Evolutionary conservation across 352 stramenopile species (phyloP).

Genomic region (Phytophthora lateralis): DNA sequence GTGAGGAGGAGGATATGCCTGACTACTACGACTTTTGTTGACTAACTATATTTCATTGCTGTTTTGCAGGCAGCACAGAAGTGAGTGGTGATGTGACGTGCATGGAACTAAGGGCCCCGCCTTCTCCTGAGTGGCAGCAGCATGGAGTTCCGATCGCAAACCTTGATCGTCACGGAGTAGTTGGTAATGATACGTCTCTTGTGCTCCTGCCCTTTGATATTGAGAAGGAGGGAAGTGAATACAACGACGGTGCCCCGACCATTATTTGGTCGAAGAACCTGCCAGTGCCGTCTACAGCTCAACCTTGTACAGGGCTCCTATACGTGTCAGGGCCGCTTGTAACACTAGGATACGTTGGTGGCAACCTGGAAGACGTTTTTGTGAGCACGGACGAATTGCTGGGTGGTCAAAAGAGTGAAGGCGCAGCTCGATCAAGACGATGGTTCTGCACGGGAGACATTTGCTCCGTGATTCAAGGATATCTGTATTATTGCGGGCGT

Average conservation of each 20-base stretch:
- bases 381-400: background rate
- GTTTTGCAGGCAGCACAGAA: slow-evolving; percentile 58
- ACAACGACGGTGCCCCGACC: background rate
- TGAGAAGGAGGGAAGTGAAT: background rate
- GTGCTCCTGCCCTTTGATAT: slow-evolving; percentile 22
- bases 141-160: slow-evolving; percentile 55
- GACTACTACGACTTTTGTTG: background rate
- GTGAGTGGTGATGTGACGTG: slow-evolving; percentile 65
- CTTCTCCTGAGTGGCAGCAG: slow-evolving; percentile 35
- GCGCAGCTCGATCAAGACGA: background rate
- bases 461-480: slow-evolving; percentile 35
- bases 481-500: slow-evolving; percentile 52
- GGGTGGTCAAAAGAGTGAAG: background rate
- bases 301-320: slow-evolving; percentile 33
- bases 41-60: slow-evolving; percentile 3
- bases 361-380: slow-evolving; percentile 8
- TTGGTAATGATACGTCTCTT: slow-evolving; percentile 37
- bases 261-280: slow-evolving; percentile 21
- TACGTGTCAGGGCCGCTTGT: slow-evolving; percentile 44
- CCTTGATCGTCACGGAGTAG: slow-evolving; percentile 12
- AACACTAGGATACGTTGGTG: slow-evolving; percentile 39
- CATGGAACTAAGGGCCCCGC: slow-evolving; percentile 37
- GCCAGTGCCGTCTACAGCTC: background rate
- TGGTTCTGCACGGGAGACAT: slow-evolving; percentile 55
- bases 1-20: slow-evolving; percentile 18